Percentiles rank a stretch among this genome's conserved stretches.
Conservation (phyloP, 2,329 filamentous ascomycete species). For the Orbilia quercus region DNA sequence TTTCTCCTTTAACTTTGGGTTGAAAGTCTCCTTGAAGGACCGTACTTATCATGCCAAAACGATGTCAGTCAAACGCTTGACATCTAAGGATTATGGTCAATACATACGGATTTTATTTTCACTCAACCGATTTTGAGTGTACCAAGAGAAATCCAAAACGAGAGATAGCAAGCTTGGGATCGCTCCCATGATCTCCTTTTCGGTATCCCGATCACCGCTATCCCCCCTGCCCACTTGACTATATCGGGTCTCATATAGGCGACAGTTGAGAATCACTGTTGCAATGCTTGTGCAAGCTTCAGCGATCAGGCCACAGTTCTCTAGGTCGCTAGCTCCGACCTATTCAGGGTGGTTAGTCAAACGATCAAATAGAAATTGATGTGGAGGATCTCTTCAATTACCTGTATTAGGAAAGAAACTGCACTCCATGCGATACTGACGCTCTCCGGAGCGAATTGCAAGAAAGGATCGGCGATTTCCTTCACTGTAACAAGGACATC, state of each 20-base stretch:
- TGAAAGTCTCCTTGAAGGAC: conserved; percentile 55
- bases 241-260: conserved; percentile 48
- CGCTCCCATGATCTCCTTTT: conserved; percentile 47
- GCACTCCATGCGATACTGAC: conserved; percentile 53
- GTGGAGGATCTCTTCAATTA: no score
- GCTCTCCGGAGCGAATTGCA: conserved; percentile 53
- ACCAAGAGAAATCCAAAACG: conserved; percentile 51
- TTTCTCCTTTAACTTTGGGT: conserved; percentile 53
- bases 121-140: conserved; percentile 48
- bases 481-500: conserved; percentile 46
- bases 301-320: conserved; percentile 51
- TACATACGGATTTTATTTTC: conserved; percentile 49
- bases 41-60: conserved; percentile 16
- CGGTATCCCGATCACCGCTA: conserved; percentile 38
- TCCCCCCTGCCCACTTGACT: conserved; percentile 8
- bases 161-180: conserved; percentile 39
- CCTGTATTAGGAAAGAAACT: conserved; percentile 53
- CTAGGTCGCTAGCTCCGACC: conserved; percentile 53
- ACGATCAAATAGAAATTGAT: not conserved
- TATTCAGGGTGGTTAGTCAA: not conserved
- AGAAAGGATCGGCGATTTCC: conserved; percentile 45
- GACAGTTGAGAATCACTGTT: conserved; percentile 52
- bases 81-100: not conserved
- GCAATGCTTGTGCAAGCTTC: conserved; percentile 53
- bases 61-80: not conserved